phyloP scores from a whole-genome alignment of 768 basidiomycete species.

The Amanita polypyramis region DNA sequence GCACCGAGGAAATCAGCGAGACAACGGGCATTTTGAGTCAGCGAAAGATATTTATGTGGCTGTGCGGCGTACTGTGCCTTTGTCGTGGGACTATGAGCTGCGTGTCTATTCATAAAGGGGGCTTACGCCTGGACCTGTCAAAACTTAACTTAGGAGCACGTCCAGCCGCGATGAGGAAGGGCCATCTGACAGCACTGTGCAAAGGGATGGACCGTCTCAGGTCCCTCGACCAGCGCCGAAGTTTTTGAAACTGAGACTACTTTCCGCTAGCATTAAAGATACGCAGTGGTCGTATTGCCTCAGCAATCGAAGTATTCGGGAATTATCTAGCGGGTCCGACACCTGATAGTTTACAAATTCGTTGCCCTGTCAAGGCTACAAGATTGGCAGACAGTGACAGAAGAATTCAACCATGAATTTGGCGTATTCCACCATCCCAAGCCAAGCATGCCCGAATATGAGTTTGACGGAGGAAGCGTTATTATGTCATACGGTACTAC shows the following conservation, averaged over 20 bases:
- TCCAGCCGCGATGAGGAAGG: too few relatives aligned
- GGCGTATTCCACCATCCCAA: constrained; percentile 4
- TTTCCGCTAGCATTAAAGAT: not conserved
- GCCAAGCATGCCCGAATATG: not conserved
- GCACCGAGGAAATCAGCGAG: constrained; percentile 38
- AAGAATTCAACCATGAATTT: constrained; percentile 3
- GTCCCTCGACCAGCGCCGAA: not conserved
- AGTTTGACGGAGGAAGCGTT: not conserved
- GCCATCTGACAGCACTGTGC: too few relatives aligned
- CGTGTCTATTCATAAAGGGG: too few relatives aligned
- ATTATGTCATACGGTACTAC: not conserved
- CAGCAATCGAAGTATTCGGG: not conserved
- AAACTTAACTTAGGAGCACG: too few relatives aligned
- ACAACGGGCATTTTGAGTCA: constrained; percentile 31
- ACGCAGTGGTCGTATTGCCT: not conserved
- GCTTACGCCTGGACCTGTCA: too few relatives aligned
- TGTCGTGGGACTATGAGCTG: not conserved
- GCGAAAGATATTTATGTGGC: not conserved
- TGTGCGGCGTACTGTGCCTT: too few relatives aligned
- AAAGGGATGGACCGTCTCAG: not conserved
- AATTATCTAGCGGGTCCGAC: not conserved
- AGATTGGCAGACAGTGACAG: constrained; percentile 8
- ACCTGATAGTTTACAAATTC: not conserved
- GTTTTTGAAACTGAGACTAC: not conserved
- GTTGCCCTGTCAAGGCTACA: constrained; percentile 8